Percentiles rank a stretch among this genome's conserved stretches.
Evolutionary conservation across 352 stramenopile genomes (phyloP).

Genomic region (Pythium phragmiticola): DNA sequence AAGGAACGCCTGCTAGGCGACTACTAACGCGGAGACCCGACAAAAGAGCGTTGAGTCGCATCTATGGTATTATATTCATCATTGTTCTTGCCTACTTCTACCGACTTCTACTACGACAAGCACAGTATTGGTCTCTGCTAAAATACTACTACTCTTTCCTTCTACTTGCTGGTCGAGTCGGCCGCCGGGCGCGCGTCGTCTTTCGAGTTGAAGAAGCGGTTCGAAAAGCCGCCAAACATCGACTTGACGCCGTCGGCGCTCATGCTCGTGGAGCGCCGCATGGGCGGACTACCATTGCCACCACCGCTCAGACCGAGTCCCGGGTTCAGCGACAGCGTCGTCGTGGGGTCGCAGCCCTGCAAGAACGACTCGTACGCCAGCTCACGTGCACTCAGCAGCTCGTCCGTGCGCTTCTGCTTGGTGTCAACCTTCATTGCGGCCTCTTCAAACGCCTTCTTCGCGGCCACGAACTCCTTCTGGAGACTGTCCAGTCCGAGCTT

Average conservation of each 20-base stretch:
- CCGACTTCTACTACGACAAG: neutral
- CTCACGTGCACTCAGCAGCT: constrained; percentile 65
- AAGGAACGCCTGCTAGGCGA: constrained; percentile 60
- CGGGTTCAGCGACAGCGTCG: neutral
- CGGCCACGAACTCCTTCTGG: constrained; percentile 77
- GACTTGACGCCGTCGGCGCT: constrained; percentile 38
- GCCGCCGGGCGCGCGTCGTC: constrained; percentile 64
- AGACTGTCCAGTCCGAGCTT: constrained; percentile 75
- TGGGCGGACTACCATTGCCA: constrained; percentile 27
- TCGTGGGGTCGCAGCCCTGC: constrained; percentile 45
- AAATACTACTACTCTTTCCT: neutral
- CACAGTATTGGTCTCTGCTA: too few species aligned
- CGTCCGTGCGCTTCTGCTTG: constrained; percentile 71
- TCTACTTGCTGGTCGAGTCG: constrained; percentile 32
- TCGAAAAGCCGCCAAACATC: constrained; percentile 68
- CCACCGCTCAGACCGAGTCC: constrained; percentile 20
- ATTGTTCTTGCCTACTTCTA: constrained; percentile 1
- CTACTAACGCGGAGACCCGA: constrained; percentile 27
- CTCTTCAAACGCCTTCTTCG: constrained; percentile 81
- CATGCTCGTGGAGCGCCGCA: constrained; percentile 35
- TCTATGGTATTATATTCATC: constrained; percentile 6
- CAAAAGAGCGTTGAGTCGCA: neutral
- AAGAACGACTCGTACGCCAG: constrained; percentile 77
- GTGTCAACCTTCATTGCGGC: constrained; percentile 64
- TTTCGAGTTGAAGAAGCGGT: constrained; percentile 54